These are phyloP conservation scores for Pontederia crassipes DNA, from an alignment of 176 grass and related monocot species.

Conservation along the genomic window DNA sequence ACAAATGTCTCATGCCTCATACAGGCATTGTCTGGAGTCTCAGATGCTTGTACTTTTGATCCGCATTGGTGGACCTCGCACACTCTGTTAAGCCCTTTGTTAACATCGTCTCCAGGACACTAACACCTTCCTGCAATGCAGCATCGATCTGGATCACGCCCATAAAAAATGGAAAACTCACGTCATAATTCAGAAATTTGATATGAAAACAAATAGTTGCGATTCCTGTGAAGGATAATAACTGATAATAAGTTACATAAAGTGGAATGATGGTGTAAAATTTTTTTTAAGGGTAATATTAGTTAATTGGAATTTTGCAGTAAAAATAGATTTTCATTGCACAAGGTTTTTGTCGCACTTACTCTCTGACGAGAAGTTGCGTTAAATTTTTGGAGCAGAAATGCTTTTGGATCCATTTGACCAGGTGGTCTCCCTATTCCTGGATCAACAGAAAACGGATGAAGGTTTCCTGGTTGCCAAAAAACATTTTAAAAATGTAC, in stretches of 20 bases:
- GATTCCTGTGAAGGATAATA: no score
- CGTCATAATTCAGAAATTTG: neutral
- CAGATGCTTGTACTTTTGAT: slow-evolving; percentile 88
- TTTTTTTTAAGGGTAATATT: no score
- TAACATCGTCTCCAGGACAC: slow-evolving; percentile 58
- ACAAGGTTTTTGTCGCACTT: slow-evolving; percentile 16
- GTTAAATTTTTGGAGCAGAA: slow-evolving; percentile 84
- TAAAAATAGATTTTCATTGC: neutral
- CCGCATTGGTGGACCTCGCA: slow-evolving; percentile 36
- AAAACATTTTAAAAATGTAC: slow-evolving; percentile 1
- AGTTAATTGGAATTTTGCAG: neutral
- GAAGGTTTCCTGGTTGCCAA: neutral
- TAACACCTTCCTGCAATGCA: slow-evolving; percentile 56
- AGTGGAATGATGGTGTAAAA: no score
- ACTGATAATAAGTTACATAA: no score
- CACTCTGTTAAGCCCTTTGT: slow-evolving; percentile 48
- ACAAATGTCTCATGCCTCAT: slow-evolving; percentile 6
- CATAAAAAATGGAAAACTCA: neutral
- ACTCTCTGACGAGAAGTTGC: slow-evolving; percentile 54
- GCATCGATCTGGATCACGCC: slow-evolving; percentile 53
- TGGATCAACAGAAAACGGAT: slow-evolving; percentile 20
- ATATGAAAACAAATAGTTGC: neutral
- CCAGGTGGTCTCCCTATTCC: slow-evolving; percentile 70
- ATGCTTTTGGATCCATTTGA: slow-evolving; percentile 92
- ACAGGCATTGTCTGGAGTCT: slow-evolving; percentile 37